A percentile compares a stretch with the other conserved stretches of the same genome.
phyloP scores from a whole-genome alignment of 768 basidiomycete species.

The Mycena sanguinolenta region DNA sequence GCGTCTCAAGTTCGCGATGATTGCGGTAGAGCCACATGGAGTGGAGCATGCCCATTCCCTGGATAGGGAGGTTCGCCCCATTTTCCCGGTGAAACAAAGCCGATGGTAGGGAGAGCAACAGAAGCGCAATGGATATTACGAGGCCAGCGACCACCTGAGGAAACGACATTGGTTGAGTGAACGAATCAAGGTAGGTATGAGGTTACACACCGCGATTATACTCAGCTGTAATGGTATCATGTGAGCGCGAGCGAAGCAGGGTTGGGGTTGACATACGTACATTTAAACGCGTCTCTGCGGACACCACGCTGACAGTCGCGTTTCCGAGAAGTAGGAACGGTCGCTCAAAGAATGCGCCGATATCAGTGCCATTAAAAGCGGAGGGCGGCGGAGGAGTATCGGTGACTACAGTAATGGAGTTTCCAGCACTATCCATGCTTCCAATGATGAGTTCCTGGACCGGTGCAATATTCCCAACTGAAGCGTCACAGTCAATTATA shows the following conservation, averaged over 20 bases:
- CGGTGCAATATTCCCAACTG: not conserved
- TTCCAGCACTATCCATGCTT: not conserved
- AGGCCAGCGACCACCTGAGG: not conserved
- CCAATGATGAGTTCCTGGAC: too few relatives aligned
- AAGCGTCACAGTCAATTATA: not conserved
- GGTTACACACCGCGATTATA: constrained; percentile 2
- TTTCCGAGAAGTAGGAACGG: not conserved
- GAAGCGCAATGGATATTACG: not conserved
- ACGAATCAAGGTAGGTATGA: not conserved
- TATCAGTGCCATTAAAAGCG: too few relatives aligned
- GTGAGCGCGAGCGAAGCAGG: not conserved
- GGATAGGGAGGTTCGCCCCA: not conserved
- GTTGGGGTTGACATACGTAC: not conserved
- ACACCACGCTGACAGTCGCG: not conserved
- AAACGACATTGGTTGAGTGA: not conserved
- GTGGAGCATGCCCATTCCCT: constrained; percentile 2
- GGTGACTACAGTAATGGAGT: not conserved
- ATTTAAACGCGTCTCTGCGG: not conserved
- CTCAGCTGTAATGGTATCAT: not conserved
- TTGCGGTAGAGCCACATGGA: constrained; percentile 3
- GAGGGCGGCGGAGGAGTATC: not conserved
- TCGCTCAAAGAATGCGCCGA: not conserved
- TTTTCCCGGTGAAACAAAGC: not conserved
- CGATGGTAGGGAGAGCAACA: constrained; percentile 1
- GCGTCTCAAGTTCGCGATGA: not conserved